Conservation (phyloP, 192 early-diverging fungal genomes). For the Neocallimastix lanati region DNA sequence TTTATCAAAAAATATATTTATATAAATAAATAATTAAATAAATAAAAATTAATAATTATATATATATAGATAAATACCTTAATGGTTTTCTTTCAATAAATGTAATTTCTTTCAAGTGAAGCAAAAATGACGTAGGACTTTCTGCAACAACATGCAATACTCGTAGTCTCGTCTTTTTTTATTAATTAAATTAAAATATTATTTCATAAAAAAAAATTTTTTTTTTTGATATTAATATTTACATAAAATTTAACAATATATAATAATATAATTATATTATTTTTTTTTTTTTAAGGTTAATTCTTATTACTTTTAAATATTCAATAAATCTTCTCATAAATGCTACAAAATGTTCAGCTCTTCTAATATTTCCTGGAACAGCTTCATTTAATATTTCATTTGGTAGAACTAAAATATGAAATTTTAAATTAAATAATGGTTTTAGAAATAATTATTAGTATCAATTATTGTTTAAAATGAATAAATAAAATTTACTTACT, state of each 20-base stretch:
- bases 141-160: conserved; percentile 96
- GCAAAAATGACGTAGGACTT: conserved; percentile 78
- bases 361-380: conserved; percentile 90
- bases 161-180: conserved; percentile 75
- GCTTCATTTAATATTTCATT: conserved; percentile 84
- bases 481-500: too few species aligned
- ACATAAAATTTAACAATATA: too few species aligned
- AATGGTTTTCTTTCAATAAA: conserved; percentile 88
- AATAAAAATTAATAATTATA: not conserved
- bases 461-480: too few species aligned
- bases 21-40: not conserved
- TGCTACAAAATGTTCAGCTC: conserved; percentile 95
- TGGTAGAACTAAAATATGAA: conserved; percentile 53
- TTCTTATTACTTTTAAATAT: conserved; percentile 62
- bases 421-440: too few species aligned
- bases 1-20: too few species aligned
- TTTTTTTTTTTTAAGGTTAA: not conserved
- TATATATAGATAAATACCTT: conserved; percentile 17
- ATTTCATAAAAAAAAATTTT: too few species aligned
- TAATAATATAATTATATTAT: not conserved
- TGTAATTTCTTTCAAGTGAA: conserved; percentile 85
- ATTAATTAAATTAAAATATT: too few species aligned
- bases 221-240: too few species aligned
- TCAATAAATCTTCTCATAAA: conserved; percentile 92
- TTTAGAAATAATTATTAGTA: too few species aligned